phyloP scores from a whole-genome alignment of 441 rosid genomes.

The Bocquillonia castaneifolia region DNA sequence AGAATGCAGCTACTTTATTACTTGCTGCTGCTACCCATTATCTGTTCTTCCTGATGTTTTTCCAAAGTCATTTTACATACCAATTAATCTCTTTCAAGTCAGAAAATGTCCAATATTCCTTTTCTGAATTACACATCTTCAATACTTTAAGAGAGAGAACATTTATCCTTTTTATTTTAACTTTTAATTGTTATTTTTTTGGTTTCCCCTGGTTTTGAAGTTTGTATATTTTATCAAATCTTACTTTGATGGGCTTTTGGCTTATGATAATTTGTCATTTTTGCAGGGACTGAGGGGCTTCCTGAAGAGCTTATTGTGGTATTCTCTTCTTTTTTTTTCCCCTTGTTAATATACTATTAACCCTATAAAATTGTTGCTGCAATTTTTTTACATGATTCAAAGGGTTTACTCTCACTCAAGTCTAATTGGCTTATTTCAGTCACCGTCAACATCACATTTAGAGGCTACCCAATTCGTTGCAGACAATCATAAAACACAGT shows the following conservation, averaged over 20 bases:
- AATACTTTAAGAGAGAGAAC: not conserved
- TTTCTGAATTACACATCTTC: not conserved
- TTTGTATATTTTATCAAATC: constrained; percentile 8
- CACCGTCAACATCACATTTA: constrained; percentile 91
- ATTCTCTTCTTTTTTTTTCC: not conserved
- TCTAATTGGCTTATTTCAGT: constrained; percentile 40
- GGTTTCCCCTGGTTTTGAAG: not conserved
- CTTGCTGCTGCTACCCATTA: not conserved
- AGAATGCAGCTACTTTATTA: not conserved
- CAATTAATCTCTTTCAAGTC: not conserved
- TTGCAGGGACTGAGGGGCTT: constrained; percentile 78
- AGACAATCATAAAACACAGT: constrained; percentile 82
- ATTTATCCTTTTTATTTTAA: not conserved
- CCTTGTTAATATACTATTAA: not conserved
- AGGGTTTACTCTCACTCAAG: constrained; percentile 18
- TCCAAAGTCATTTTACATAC: not conserved
- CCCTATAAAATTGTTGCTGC: not conserved
- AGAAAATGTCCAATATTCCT: not conserved
- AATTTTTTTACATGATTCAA: constrained; percentile 9
- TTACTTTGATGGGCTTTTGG: constrained; percentile 8
- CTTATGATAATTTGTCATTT: not conserved
- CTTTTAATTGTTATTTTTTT: not conserved
- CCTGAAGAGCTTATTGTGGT: constrained; percentile 71
- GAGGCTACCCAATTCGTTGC: constrained; percentile 89
- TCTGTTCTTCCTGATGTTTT: not conserved